Evolutionary conservation across 2,329 filamentous ascomycete species (phyloP).

Genomic region (Trichophyton verrucosum): DNA sequence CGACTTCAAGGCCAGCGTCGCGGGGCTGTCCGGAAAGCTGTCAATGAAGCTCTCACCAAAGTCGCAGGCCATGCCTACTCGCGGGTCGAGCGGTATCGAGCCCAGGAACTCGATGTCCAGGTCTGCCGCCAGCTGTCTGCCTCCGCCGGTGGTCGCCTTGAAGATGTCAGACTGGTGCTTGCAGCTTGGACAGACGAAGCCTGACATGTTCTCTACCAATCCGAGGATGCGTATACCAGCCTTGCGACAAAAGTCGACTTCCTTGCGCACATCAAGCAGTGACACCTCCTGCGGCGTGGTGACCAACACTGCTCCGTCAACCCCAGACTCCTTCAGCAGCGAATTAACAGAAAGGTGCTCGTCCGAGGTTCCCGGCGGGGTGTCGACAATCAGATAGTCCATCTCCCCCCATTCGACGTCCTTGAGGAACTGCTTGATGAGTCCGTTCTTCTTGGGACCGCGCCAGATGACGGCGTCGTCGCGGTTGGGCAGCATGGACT

Average conservation of each 20-base stretch:
- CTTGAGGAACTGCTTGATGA: slow-evolving; percentile 96
- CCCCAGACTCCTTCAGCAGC: slow-evolving; percentile 77
- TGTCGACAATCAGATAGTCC: slow-evolving; percentile 88
- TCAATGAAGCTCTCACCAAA: slow-evolving; percentile 97
- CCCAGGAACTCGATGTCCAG: slow-evolving; percentile 82
- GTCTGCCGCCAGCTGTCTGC: slow-evolving; percentile 64
- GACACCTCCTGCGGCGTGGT: slow-evolving; percentile 92
- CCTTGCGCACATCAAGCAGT: slow-evolving; percentile 85
- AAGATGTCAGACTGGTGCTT: slow-evolving; percentile 74
- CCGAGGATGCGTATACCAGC: slow-evolving; percentile 80
- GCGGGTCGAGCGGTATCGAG: slow-evolving; percentile 77
- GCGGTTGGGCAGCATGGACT: slow-evolving; percentile 90
- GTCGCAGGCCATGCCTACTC: slow-evolving; percentile 93
- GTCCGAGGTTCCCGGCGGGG: slow-evolving; percentile 86
- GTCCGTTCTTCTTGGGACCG: slow-evolving; percentile 93
- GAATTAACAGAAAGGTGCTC: slow-evolving; percentile 92
- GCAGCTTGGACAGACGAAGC: slow-evolving; percentile 91
- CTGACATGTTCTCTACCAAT: slow-evolving; percentile 94
- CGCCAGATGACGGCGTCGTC: slow-evolving; percentile 97
- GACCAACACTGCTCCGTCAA: slow-evolving; percentile 85
- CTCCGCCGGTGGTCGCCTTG: slow-evolving; percentile 79
- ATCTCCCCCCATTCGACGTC: slow-evolving; percentile 96
- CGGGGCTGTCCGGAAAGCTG: slow-evolving; percentile 82
- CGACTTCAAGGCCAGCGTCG: slow-evolving; percentile 64
- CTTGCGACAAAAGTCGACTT: slow-evolving; percentile 95